Base-by-base conservation (phyloP, 2,329 filamentous ascomycete genomes). In the Ceratocystis ficicola region DNA sequence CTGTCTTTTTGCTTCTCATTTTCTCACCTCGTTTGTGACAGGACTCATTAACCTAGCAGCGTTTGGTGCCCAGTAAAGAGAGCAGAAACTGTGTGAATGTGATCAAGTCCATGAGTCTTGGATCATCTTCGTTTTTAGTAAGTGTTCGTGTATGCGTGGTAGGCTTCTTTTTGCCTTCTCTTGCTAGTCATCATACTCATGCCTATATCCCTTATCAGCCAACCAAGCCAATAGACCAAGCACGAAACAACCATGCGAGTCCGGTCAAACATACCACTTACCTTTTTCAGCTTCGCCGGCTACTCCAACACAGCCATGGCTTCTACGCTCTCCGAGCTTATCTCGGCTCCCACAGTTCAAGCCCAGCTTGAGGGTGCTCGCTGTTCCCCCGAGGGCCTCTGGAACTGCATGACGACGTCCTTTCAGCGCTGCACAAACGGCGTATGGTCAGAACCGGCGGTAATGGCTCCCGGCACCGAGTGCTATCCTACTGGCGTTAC, bases 391-490 rank as follows among this genome's bases (percentile, higher is more conserved):
- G 80, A 83, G 67, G 80, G 80, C n/a, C 76, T 77, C 68, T 83
- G 80, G 80, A 80, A 82, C 72, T 83, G 81, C 73, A 77, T 82
- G 73, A 75, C 74, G 0, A 72, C 69, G 22, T 75, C 73, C 44
- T 83, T 78, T 73, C 80, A 83, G 72, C 76, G 80, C 32, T 83
- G 80, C 70, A 78, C 77, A 2, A 71, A 74, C 8, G 79, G 80
- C 1, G 70, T 67, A 10, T 83, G 80, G 80, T 79, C 76, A 68
- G 72, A 68, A 0, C 74, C 75, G n/a, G 74, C 80, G 72, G 67
- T 75, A 46, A 76, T 76, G 67, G 75, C 80, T 0, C 71, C 72
- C 4, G 79, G 79, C 4, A 82, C 80, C 1, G 70, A 70, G n/a
- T 82, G 80, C 69, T 69, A 69, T 17, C 80, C 80, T 0, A 69